A percentile compares a stretch with the other conserved stretches of the same genome.
Evolutionary conservation across 805 yeast species (phyloP).

Genomic region (Zygosaccharomyces kombuchaensis): DNA sequence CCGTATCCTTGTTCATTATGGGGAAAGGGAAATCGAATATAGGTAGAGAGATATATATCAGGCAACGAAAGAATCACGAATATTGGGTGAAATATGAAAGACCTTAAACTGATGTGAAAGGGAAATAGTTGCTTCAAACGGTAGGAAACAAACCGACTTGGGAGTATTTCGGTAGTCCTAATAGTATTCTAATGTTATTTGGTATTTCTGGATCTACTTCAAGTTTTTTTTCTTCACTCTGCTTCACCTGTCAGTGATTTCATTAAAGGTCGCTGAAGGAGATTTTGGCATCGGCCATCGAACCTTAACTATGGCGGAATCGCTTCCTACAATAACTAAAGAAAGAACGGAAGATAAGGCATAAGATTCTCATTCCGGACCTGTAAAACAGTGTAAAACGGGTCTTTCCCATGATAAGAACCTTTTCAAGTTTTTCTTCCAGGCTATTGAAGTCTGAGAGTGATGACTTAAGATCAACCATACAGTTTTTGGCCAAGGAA

Average conservation of each 20-base stretch:
- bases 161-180: neutral
- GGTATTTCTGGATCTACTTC: neutral
- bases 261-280: neutral
- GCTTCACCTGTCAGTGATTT: neutral
- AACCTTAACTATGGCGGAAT: neutral
- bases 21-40: neutral
- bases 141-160: neutral
- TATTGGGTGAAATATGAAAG: neutral
- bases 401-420: slow-evolving; percentile 15
- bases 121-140: neutral
- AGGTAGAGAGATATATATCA: neutral
- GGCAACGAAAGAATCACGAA: neutral
- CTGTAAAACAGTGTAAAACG: neutral
- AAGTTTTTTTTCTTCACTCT: neutral
- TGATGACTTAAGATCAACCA: slow-evolving; percentile 26
- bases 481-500: slow-evolving; percentile 24
- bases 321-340: no score
- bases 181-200: neutral
- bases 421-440: slow-evolving; percentile 20
- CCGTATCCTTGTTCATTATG: slow-evolving; percentile 1
- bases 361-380: neutral
- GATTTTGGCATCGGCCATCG: slow-evolving; percentile 1
- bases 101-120: neutral
- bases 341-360: neutral
- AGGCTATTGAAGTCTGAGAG: slow-evolving; percentile 19